Percentiles rank a stretch among this genome's conserved stretches.
Evolutionary conservation across 306 rosid genomes (phyloP).

Genomic region (Vigna trinervia): DNA sequence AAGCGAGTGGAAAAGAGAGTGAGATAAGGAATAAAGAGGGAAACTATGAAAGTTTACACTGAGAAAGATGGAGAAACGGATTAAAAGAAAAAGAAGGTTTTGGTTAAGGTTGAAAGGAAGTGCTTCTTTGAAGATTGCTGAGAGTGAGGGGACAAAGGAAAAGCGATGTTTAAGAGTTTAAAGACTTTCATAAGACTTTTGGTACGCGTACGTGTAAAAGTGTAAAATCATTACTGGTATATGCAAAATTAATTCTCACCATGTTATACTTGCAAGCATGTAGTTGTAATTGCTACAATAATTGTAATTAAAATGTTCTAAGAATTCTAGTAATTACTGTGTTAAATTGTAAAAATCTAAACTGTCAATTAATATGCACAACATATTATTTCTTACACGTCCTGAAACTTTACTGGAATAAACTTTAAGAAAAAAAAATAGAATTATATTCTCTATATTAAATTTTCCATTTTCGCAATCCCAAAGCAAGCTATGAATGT

Average conservation of each 20-base stretch:
- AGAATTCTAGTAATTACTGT: no score
- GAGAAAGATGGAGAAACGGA: slow-evolving; percentile 41
- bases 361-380: no score
- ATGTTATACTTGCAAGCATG: no score
- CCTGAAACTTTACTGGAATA: not conserved
- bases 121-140: slow-evolving; percentile 38
- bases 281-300: no score
- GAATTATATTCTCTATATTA: not conserved
- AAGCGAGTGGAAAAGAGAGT: slow-evolving; percentile 30
- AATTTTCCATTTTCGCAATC: not conserved
- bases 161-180: slow-evolving; percentile 26
- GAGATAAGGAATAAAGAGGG: slow-evolving; percentile 47
- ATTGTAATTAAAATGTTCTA: no score
- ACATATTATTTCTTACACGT: no score
- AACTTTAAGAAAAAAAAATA: not conserved
- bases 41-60: slow-evolving; percentile 31
- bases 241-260: not conserved
- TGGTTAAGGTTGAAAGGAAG: slow-evolving; percentile 42
- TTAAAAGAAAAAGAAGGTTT: slow-evolving; percentile 12
- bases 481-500: not conserved
- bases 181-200: slow-evolving; percentile 36
- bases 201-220: slow-evolving; percentile 16
- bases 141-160: slow-evolving; percentile 45
- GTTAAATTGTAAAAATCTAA: no score
- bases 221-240: slow-evolving; percentile 6